Percentiles rank a stretch among this genome's conserved stretches.
These are phyloP conservation scores for Helicocarpus griseus DNA, from an alignment of 2,329 filamentous ascomycete species.

Conservation along the genomic window DNA sequence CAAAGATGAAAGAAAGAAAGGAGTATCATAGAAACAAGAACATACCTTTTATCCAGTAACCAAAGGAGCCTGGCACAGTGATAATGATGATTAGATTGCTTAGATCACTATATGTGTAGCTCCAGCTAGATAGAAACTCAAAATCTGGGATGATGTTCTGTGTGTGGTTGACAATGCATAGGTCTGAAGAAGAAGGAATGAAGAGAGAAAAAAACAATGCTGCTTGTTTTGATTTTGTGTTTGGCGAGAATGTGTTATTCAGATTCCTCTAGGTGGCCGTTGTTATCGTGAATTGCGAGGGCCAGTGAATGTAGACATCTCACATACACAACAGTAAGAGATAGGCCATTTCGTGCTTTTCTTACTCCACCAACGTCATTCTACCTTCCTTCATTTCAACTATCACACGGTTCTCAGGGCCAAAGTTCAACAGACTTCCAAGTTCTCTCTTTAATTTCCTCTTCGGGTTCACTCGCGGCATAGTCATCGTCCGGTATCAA, in stretches of 20 bases:
- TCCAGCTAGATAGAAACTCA: neutral
- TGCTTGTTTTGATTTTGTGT: neutral
- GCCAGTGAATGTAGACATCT: neutral
- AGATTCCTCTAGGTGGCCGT: neutral
- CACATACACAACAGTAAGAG: neutral
- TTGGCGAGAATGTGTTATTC: neutral
- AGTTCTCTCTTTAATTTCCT: slow-evolving; percentile 18
- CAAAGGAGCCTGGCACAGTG: too few species aligned
- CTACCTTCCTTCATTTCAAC: too few species aligned
- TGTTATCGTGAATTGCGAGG: neutral
- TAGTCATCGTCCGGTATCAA: slow-evolving; percentile 40
- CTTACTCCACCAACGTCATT: too few species aligned
- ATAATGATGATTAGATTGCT: too few species aligned
- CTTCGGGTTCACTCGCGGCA: slow-evolving; percentile 5
- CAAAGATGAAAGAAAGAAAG: neutral
- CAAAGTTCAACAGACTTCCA: slow-evolving; percentile 66
- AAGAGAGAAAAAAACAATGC: neutral
- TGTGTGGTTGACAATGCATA: neutral
- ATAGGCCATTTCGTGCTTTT: too few species aligned
- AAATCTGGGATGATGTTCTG: neutral
- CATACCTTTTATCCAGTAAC: too few species aligned
- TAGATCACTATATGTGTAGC: too few species aligned
- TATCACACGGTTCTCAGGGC: slow-evolving; percentile 35
- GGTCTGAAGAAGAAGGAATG: neutral
- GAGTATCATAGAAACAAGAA: neutral